Conservation (phyloP, 768 basidiomycete species). For the Russula olivacea region DNA sequence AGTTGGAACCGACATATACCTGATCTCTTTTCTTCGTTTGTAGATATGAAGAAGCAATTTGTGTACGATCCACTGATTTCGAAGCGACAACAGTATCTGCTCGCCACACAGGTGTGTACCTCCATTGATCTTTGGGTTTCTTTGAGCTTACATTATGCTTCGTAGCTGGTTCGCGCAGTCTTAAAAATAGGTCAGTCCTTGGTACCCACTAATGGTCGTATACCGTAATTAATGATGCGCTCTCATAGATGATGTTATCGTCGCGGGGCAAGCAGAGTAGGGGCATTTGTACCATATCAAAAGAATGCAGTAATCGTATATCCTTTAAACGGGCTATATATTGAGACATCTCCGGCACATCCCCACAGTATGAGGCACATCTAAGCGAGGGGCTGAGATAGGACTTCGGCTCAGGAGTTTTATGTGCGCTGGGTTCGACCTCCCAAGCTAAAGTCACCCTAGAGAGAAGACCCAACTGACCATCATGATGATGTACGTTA, state of each 20-base stretch:
- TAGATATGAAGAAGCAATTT: conserved; percentile 97
- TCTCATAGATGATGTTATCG: conserved; percentile 68
- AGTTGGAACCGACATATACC: not conserved
- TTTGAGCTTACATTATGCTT: conserved; percentile 6
- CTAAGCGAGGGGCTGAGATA: not conserved
- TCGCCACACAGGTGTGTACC: conserved; percentile 82
- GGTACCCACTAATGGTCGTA: not conserved
- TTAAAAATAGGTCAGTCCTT: conserved; percentile 70
- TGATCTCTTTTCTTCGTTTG: not conserved
- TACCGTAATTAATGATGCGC: conserved; percentile 4
- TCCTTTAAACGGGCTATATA: conserved; percentile 2
- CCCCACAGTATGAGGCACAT: not conserved
- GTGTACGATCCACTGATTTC: conserved; percentile 97
- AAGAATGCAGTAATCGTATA: conserved; percentile 17
- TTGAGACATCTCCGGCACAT: not conserved
- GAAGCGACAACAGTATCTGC: conserved; percentile 92
- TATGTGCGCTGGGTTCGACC: not conserved
- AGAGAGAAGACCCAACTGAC: too few relatives aligned
- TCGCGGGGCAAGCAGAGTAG: conserved; percentile 63
- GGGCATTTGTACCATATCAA: conserved; percentile 19
- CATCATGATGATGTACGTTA: too few relatives aligned
- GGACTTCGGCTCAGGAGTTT: not conserved
- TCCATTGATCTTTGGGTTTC: not conserved
- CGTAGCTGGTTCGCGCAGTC: conserved; percentile 74
- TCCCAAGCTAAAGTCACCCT: too few relatives aligned